phyloP scores from a whole-genome alignment of 495 filamentous ascomycete genomes.

The Pyrenula massariospora region DNA sequence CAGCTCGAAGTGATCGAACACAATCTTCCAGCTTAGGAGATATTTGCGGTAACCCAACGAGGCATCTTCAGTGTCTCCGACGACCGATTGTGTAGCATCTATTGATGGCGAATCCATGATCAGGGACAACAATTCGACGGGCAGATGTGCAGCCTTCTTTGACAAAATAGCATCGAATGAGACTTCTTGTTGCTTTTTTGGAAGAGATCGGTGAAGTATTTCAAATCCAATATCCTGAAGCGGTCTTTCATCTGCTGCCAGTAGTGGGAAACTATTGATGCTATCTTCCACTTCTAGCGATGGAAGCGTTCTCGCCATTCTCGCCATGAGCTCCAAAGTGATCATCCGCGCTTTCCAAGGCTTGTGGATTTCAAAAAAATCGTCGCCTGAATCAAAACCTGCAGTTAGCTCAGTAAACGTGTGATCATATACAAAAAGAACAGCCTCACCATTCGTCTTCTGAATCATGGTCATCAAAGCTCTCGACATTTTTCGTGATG shows the following conservation, averaged over 20 bases:
- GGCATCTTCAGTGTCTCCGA: constrained; percentile 23
- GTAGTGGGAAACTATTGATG: constrained; percentile 52
- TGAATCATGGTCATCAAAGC: constrained; percentile 34
- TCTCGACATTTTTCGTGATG: constrained; percentile 31
- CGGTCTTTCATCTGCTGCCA: constrained; percentile 61
- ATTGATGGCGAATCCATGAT: constrained; percentile 39
- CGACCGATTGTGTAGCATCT: constrained; percentile 34
- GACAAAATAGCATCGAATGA: constrained; percentile 73
- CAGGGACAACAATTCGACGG: constrained; percentile 59
- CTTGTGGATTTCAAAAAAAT: constrained; percentile 13
- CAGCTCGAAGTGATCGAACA: constrained; percentile 76
- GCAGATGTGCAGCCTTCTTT: constrained; percentile 53
- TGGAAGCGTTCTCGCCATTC: constrained; percentile 22
- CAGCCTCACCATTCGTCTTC: background rate
- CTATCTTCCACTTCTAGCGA: constrained; percentile 31
- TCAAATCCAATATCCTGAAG: constrained; percentile 75
- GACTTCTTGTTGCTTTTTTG: constrained; percentile 64
- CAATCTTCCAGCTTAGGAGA: constrained; percentile 80
- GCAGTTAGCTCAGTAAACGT: background rate
- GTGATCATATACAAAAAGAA: background rate
- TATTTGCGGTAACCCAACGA: constrained; percentile 52
- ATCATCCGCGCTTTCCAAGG: constrained; percentile 55
- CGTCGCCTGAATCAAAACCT: background rate
- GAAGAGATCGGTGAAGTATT: constrained; percentile 67
- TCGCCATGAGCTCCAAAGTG: constrained; percentile 54